Percentiles rank a stretch among this genome's conserved stretches.
phyloP scores from a whole-genome alignment of 352 stramenopile species.

The Pythium dissimile region DNA sequence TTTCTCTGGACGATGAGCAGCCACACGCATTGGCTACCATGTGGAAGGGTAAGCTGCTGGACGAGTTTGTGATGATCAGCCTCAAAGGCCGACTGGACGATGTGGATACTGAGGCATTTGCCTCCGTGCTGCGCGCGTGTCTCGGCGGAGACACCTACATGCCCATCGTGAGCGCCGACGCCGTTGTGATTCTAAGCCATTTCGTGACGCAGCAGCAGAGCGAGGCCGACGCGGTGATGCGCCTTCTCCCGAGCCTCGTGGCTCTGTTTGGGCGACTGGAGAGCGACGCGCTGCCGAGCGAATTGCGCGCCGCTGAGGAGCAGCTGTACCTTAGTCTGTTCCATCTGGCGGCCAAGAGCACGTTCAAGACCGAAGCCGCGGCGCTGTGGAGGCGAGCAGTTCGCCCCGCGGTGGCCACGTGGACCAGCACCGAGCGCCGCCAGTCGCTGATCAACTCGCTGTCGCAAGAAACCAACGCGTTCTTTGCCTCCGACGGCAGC shows the following conservation, averaged over 20 bases:
- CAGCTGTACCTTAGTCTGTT: constrained; percentile 59
- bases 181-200: constrained; percentile 69
- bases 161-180: constrained; percentile 63
- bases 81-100: constrained; percentile 72
- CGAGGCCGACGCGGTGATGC: constrained; percentile 43
- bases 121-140: constrained; percentile 43
- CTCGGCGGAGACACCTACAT: constrained; percentile 38
- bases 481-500: constrained; percentile 4
- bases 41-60: constrained; percentile 71
- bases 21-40: constrained; percentile 40
- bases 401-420: constrained; percentile 32
- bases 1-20: background rate
- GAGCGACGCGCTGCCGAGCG: constrained; percentile 27
- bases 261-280: constrained; percentile 49
- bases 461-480: constrained; percentile 43
- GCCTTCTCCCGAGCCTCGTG: constrained; percentile 57
- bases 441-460: constrained; percentile 45
- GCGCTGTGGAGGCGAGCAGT: constrained; percentile 47
- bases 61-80: constrained; percentile 80
- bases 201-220: constrained; percentile 53
- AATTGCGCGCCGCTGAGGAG: constrained; percentile 52
- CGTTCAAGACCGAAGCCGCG: constrained; percentile 43
- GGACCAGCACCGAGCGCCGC: constrained; percentile 29
- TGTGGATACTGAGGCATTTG: constrained; percentile 46
- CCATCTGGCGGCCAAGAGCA: constrained; percentile 49